phyloP scores from a whole-genome alignment of 1,284 basidiomycete species.

The Ustilago hordei region DNA sequence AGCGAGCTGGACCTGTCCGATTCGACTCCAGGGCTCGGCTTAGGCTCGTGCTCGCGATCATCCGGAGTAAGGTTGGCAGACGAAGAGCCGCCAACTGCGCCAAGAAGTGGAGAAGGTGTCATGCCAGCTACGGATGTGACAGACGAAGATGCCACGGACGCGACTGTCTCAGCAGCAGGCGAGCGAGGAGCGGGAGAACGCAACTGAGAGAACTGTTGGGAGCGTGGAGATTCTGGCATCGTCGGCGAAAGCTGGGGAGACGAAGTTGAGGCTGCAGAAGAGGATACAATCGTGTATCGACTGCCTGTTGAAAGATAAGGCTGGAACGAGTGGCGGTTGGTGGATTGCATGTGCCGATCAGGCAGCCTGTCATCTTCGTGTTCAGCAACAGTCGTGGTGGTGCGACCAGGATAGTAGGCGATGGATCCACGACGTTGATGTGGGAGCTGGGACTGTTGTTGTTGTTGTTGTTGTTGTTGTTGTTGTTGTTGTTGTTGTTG shows the following conservation, averaged over 20 bases:
- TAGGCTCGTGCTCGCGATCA: not conserved
- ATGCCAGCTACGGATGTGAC: slow-evolving; percentile 17
- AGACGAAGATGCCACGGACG: slow-evolving; percentile 26
- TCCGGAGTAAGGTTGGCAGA: slow-evolving; percentile 11
- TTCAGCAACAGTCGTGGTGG: not conserved
- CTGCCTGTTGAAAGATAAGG: slow-evolving; percentile 24
- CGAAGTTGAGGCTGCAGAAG: slow-evolving; percentile 2
- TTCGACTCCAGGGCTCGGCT: slow-evolving; percentile 1
- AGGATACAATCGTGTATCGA: not conserved
- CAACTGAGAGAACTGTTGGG: slow-evolving; percentile 7
- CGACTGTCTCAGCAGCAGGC: slow-evolving; percentile 22
- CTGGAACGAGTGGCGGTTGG: slow-evolving; percentile 25
- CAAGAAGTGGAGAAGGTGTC: slow-evolving; percentile 29
- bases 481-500: too few relatives aligned
- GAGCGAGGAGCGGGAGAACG: slow-evolving; percentile 22
- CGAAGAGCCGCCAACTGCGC: not conserved
- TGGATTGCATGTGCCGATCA: slow-evolving; percentile 21
- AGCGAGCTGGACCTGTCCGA: slow-evolving; percentile 9
- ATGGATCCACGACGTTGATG: slow-evolving; percentile 19
- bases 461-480: not conserved
- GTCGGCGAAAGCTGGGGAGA: slow-evolving; percentile 40
- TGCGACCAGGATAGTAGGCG: slow-evolving; percentile 13
- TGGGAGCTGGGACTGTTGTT: slow-evolving; percentile 1
- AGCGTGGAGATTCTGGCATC: slow-evolving; percentile 15
- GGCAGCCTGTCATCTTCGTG: slow-evolving; percentile 23